Percentiles rank a stretch among this genome's conserved stretches.
These are phyloP conservation scores for Vitis hybrid DNA, from an alignment of 177 flowering plant species.

Conservation along the genomic window DNA sequence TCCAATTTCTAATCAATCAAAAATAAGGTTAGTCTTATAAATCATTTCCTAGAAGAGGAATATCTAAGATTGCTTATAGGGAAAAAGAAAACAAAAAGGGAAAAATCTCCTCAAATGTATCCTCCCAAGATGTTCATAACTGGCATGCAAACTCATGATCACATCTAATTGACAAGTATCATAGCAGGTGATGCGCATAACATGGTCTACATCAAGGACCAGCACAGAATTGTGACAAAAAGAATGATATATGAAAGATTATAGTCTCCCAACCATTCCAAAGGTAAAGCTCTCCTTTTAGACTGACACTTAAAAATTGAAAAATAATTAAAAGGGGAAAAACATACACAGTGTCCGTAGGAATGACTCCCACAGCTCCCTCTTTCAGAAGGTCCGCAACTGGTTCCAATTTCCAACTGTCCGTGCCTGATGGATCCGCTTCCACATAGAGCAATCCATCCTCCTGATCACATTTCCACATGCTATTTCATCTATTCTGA, in stretches of 20 bases:
- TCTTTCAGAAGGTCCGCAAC: slow-evolving; percentile 58
- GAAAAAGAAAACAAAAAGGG: too few relatives aligned
- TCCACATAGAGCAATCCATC: slow-evolving; percentile 62
- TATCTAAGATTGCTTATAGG: too few relatives aligned
- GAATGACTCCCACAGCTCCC: slow-evolving; percentile 92
- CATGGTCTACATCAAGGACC: not conserved
- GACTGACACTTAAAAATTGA: slow-evolving; percentile 1
- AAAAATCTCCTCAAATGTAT: too few relatives aligned
- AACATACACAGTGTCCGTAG: slow-evolving; percentile 86
- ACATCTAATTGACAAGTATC: too few relatives aligned
- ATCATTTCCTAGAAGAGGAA: too few relatives aligned
- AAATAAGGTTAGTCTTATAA: too few relatives aligned
- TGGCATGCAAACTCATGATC: too few relatives aligned
- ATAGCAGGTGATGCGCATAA: not conserved
- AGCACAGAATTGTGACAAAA: not conserved
- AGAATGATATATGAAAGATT: too few relatives aligned
- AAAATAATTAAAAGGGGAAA: not conserved
- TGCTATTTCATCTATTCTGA: not conserved
- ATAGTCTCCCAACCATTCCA: too few relatives aligned
- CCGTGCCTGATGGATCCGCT: slow-evolving; percentile 69
- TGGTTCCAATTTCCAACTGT: slow-evolving; percentile 83
- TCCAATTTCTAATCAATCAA: too few relatives aligned
- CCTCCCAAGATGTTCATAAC: too few relatives aligned
- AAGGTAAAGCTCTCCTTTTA: not conserved
- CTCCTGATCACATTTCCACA: slow-evolving; percentile 36